These are phyloP conservation scores for Madurella mycetomatis DNA, from an alignment of 2,329 filamentous ascomycete genomes.

Conservation along the genomic window DNA sequence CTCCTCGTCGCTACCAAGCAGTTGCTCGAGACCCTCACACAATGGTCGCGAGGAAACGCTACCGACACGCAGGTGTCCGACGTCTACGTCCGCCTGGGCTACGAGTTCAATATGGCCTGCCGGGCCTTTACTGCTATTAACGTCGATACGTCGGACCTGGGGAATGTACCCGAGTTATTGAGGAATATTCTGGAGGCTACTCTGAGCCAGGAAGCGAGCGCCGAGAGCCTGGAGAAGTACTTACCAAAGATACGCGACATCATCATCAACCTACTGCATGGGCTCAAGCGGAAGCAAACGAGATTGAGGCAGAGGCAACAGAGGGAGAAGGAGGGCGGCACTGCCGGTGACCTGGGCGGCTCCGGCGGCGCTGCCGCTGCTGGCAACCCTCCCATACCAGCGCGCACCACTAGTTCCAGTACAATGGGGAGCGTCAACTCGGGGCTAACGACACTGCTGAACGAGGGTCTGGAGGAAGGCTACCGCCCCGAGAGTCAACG, in stretches of 20 bases:
- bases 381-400: conserved; percentile 39
- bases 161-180: conserved; percentile 88
- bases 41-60: conserved; percentile 91
- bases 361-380: conserved; percentile 29
- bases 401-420: conserved; percentile 55
- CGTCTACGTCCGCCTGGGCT: conserved; percentile 93
- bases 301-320: conserved; percentile 65
- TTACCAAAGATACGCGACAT: conserved; percentile 94
- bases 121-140: conserved; percentile 95
- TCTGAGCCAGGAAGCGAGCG: conserved; percentile 90
- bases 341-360: conserved; percentile 28
- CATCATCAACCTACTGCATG: conserved; percentile 95
- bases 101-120: conserved; percentile 99
- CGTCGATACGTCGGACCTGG: conserved; percentile 88
- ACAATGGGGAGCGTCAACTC: conserved; percentile 55
- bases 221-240: conserved; percentile 89
- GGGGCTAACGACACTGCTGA: conserved; percentile 53
- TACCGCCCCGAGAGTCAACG: conserved; percentile 41
- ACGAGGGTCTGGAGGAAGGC: conserved; percentile 54
- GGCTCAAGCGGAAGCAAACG: conserved; percentile 94
- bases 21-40: conserved; percentile 91
- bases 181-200: conserved; percentile 92
- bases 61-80: conserved; percentile 95
- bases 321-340: conserved; percentile 49
- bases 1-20: conserved; percentile 97